Evolutionary conservation across 2,329 filamentous ascomycete species (phyloP).

Genomic region (Kalmusia sp.): DNA sequence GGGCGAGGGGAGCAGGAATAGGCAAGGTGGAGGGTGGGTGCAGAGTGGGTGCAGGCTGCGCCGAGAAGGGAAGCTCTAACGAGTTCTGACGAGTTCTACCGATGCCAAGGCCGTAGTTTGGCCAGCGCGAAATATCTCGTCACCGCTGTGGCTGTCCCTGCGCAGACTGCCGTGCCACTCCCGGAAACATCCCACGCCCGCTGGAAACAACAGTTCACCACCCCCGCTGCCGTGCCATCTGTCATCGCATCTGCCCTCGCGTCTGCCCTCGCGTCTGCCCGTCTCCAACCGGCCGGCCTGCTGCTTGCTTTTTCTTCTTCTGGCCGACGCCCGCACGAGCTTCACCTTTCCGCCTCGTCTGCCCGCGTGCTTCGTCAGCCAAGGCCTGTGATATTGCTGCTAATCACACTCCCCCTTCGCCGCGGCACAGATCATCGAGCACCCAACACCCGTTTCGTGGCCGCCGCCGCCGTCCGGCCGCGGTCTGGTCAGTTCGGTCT

Average conservation of each 20-base stretch:
- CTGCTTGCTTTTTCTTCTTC: conserved; percentile 6
- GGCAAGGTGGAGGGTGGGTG: too few species aligned
- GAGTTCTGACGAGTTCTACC: too few species aligned
- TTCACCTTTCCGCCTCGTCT: conserved; percentile 1
- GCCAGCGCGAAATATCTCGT: background rate
- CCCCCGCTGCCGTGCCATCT: background rate
- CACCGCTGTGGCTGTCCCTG: background rate
- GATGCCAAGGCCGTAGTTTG: conserved; percentile 5
- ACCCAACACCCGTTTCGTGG: conserved; percentile 12
- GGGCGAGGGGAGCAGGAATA: too few species aligned
- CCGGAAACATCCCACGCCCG: conserved; percentile 16
- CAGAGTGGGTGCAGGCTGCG: background rate
- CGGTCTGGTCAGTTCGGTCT: too few species aligned
- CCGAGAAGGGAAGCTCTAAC: conserved; percentile 12
- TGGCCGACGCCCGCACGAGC: background rate
- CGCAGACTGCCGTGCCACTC: conserved; percentile 7
- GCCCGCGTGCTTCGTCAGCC: conserved; percentile 26
- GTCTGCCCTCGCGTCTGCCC: conserved; percentile 3
- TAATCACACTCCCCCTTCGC: conserved; percentile 8
- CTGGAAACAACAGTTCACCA: conserved; percentile 12
- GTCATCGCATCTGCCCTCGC: too few species aligned
- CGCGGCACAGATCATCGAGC: conserved; percentile 23
- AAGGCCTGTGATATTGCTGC: conserved; percentile 32
- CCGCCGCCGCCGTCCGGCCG: conserved; percentile 18
- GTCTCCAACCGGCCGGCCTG: conserved; percentile 18